Evolutionary conservation across 148 eudicot species (phyloP), one percentile per base, ranked within the genome.

Genomic region (Talinum fruticosum): DNA sequence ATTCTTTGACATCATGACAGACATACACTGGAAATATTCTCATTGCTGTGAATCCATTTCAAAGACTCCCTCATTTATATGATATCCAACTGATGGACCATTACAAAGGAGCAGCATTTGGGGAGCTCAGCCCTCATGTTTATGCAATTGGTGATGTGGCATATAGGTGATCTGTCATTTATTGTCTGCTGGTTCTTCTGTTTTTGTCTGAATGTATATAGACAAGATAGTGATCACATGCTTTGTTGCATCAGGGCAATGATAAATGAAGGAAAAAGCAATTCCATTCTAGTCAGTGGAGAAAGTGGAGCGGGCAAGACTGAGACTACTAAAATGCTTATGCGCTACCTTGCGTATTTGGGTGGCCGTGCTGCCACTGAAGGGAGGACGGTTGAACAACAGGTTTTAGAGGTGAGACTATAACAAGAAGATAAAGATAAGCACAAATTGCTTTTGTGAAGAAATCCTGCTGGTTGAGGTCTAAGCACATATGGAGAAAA

Each of bases 21-120:
- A 94, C 98, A 59, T 94, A 94, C 72, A 92, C 98, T 33, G 98
- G 98, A 81, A 90, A 90, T 85, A 94, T 92, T 80, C 97, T 94
- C 76, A 94, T 94, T 59, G 98, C 98, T 74, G 90, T 94, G 66
- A 94, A 94, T 88, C 98, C 98, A 68, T 94, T 94, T 75, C 97
- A 94, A 94, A 89, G 89, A 83, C 84, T 94, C 74, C 98, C 97
- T 26, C 92, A 92, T 78, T 38, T 90, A 74, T 94, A 94, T 81
- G 93, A 91, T 88, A 75, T 70, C 57, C 90, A 88, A 80, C 88
- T 92, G 97, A 94, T 94, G 98, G 89, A 89, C 75, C 97, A 90
- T 73, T 94, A 94, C 89, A 94, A 89, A 80, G 98, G 97, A 76
- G 95, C 90, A 44, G 83, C 90, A 51, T 79, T 92, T 57, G 98